Evolutionary conservation across 2,329 filamentous ascomycete genomes (phyloP), one percentile per base, ranked within the genome.

Genomic region (Fusarium sp.): DNA sequence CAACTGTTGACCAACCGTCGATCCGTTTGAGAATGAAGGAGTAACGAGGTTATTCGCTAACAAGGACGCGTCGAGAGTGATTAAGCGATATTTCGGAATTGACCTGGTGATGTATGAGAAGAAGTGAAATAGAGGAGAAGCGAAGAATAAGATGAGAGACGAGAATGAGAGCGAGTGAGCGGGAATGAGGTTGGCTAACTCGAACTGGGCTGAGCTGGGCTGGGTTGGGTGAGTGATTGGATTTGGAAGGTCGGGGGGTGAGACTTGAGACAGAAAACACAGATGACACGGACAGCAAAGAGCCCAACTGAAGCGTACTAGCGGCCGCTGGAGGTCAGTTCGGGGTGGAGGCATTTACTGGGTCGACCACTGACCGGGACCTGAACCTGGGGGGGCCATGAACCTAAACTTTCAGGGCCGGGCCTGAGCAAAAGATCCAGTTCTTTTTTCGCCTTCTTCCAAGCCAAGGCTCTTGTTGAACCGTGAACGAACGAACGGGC

Each of bases 51-150:
- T 47, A 63, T 66, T 74, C 68, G 59, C 50, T 50, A 60, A 30
- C 35, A 57, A 35, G 38, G 51, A 58, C 45, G 63, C 65, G 68
- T 65, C 53, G 63, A 75, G 55, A 60, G 60, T 45, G 64, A 66
- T 54, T 58, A 66, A 41, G 57, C 54, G 61, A 57, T 61, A 69
- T 57, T 73, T 66, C 61, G 60, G 63, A 59, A 58, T 68, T 55
- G 59, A 38, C 28, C 47, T 60, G 73, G 57, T 56, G 70, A 72
- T 76, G 74, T 64, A 54, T 60, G 56, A 75, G 68, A 59, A 64
- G 59, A 68, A 45, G 66, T 63, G 39, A 55, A 64, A 51, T n/a
- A 18, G 55, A 58, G 30, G 28, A 41, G 56, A 63, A 69, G 57
- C 50, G 57, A 64, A 57, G 59, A 44, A 22, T 30, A 57, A 62